A percentile compares a stretch with the other conserved stretches of the same genome.
These are phyloP conservation scores for Kodamaea sp. DNA, from an alignment of 1,139 yeast genomes.

Conservation along the genomic window DNA sequence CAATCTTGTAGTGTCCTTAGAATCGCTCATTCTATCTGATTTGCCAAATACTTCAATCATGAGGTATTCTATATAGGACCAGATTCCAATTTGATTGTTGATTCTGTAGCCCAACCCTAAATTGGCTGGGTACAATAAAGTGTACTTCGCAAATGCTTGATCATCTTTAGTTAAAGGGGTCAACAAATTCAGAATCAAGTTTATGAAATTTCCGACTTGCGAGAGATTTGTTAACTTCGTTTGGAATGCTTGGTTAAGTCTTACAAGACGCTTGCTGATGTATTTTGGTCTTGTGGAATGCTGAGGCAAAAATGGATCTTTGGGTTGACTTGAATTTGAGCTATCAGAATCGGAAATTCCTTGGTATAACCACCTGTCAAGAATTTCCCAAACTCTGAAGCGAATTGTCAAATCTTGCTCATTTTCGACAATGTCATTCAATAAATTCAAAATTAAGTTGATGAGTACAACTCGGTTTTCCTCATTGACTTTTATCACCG, in stretches of 20 bases:
- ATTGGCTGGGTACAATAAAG: constrained; percentile 61
- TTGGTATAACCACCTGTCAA: constrained; percentile 76
- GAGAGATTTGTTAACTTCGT: constrained; percentile 42
- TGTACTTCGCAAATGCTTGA: constrained; percentile 38
- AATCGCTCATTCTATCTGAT: constrained; percentile 27
- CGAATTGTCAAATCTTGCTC: constrained; percentile 37
- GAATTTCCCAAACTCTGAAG: constrained; percentile 61
- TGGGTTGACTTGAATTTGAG: constrained; percentile 1
- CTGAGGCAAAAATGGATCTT: constrained; percentile 9
- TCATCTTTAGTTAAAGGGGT: constrained; percentile 23
- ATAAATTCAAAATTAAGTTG: constrained; percentile 36
- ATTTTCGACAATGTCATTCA: constrained; percentile 52
- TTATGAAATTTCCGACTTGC: constrained; percentile 64
- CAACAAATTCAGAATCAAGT: constrained; percentile 44
- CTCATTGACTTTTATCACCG: constrained; percentile 32
- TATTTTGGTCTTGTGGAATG: constrained; percentile 21
- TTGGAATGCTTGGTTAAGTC: constrained; percentile 36
- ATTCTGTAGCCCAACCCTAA: constrained; percentile 62
- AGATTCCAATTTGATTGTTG: constrained; percentile 57
- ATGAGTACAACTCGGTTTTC: constrained; percentile 38
- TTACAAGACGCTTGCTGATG: constrained; percentile 29
- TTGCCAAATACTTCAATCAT: constrained; percentile 64
- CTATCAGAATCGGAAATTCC: constrained; percentile 21
- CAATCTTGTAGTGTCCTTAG: constrained; percentile 46
- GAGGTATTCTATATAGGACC: constrained; percentile 80